Conservation (phyloP, 2,329 filamentous ascomycete species). For the Penicillium digitatum region DNA sequence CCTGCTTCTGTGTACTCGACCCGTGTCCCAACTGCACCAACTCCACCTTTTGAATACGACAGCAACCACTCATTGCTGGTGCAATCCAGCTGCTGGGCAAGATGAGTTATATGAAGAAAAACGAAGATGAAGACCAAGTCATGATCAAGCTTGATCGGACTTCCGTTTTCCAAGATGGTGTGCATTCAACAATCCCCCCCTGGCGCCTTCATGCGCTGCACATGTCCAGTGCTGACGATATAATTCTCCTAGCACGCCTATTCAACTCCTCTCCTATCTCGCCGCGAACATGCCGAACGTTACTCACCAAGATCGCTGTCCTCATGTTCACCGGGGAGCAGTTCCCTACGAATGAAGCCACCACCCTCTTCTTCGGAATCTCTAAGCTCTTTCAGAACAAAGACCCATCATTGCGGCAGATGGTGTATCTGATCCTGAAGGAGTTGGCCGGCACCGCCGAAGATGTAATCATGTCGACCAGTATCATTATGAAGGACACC, state of each 20-base stretch:
- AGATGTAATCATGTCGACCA: conserved; percentile 99
- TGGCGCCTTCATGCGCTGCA: conserved; percentile 20
- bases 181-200: conserved; percentile 30
- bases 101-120: conserved; percentile 98
- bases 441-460: conserved; percentile 92
- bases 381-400: conserved; percentile 99
- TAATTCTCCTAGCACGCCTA: conserved; percentile 66
- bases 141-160: conserved; percentile 97
- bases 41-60: conserved; percentile 21
- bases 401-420: conserved; percentile 94
- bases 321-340: conserved; percentile 95
- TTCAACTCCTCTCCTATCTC: conserved; percentile 98
- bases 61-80: conserved; percentile 27
- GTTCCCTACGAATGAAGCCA: conserved; percentile 96
- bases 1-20: conserved; percentile 22
- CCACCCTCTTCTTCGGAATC: conserved; percentile 96
- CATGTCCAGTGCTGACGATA: conserved; percentile 14
- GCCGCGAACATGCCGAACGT: conserved; percentile 92
- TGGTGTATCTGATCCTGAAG: conserved; percentile 98
- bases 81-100: conserved; percentile 34
- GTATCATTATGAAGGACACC: conserved; percentile 99
- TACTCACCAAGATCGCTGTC: conserved; percentile 94
- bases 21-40: conserved; percentile 26
- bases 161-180: conserved; percentile 98
- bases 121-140: conserved; percentile 91